phyloP scores from a whole-genome alignment of 2,329 filamentous ascomycete genomes.

The Aspergillus quadrilineatus region DNA sequence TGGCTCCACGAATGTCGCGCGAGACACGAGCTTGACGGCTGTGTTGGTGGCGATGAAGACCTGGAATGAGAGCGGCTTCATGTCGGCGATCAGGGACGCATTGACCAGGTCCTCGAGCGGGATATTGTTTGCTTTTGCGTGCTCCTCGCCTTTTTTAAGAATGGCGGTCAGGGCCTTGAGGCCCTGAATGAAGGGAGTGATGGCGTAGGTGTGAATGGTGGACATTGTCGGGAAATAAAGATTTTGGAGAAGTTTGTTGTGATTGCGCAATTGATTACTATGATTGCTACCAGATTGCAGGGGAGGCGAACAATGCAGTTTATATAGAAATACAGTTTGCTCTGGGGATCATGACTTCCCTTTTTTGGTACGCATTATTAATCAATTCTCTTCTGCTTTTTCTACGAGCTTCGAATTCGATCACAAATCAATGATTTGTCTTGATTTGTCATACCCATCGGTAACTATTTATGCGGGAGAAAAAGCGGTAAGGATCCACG shows the following conservation, averaged over 20 bases:
- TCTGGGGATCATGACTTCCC: too few species aligned
- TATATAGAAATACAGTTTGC: not conserved
- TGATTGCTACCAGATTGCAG: not conserved
- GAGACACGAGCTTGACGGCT: constrained; percentile 41
- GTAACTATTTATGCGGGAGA: not conserved
- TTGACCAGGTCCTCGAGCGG: constrained; percentile 39
- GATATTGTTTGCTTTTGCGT: constrained; percentile 40
- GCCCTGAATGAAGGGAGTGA: constrained; percentile 6
- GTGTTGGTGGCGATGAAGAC: constrained; percentile 47
- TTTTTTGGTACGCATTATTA: not conserved
- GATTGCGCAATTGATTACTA: not conserved
- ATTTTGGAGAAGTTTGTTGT: not conserved
- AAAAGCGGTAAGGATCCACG: not conserved
- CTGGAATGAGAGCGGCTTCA: constrained; percentile 53
- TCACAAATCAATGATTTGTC: not conserved
- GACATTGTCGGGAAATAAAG: not conserved
- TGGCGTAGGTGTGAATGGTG: constrained; percentile 2
- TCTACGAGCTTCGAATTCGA: too few species aligned
- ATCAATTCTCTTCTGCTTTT: not conserved
- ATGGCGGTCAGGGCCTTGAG: constrained; percentile 23
- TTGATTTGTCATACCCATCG: not conserved
- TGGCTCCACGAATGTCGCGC: constrained; percentile 38
- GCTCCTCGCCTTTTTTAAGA: constrained; percentile 47
- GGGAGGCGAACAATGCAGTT: not conserved
- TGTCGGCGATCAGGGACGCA: constrained; percentile 49